Evolutionary conservation across 208 protist species (phyloP).

Genomic region (Leptomonas seymouri): DNA sequence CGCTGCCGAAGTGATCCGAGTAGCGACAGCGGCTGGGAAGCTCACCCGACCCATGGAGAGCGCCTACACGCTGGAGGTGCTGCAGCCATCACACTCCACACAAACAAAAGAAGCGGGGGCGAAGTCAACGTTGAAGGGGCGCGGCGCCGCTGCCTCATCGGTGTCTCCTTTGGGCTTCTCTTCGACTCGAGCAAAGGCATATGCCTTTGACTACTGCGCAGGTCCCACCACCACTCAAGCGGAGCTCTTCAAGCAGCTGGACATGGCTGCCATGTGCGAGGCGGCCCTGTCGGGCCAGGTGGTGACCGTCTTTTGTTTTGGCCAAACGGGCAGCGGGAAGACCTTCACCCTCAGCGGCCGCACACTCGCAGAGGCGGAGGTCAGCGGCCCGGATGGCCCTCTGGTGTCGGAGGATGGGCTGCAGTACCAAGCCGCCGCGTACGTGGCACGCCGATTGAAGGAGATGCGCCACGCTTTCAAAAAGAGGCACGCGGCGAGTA

Average conservation of each 20-base stretch:
- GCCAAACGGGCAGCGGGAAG: constrained; percentile 91
- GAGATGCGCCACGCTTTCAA: constrained; percentile 21
- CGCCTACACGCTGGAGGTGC: constrained; percentile 33
- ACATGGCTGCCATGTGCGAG: constrained; percentile 68
- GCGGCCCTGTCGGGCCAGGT: constrained; percentile 75
- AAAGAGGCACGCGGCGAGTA: background rate
- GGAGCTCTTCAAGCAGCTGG: constrained; percentile 50
- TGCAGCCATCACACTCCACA: background rate
- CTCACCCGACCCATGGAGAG: constrained; percentile 13
- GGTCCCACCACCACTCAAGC: constrained; percentile 60
- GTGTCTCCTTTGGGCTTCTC: background rate
- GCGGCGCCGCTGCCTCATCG: background rate
- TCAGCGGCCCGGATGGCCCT: background rate
- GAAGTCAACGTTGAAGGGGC: background rate
- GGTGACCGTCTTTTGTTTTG: constrained; percentile 90
- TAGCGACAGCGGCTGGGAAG: constrained; percentile 25
- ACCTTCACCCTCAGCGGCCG: constrained; percentile 87
- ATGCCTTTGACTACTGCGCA: constrained; percentile 67
- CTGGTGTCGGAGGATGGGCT: constrained; percentile 67
- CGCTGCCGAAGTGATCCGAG: constrained; percentile 25
- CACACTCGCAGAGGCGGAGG: constrained; percentile 22
- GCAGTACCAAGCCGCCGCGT: constrained; percentile 64
- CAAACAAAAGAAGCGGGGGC: background rate
- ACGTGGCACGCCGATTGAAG: constrained; percentile 50
- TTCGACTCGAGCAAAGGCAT: constrained; percentile 18